Evolutionary conservation across 2,329 filamentous ascomycete genomes (phyloP).

Genomic region (Emmonsiellopsis sp.): DNA sequence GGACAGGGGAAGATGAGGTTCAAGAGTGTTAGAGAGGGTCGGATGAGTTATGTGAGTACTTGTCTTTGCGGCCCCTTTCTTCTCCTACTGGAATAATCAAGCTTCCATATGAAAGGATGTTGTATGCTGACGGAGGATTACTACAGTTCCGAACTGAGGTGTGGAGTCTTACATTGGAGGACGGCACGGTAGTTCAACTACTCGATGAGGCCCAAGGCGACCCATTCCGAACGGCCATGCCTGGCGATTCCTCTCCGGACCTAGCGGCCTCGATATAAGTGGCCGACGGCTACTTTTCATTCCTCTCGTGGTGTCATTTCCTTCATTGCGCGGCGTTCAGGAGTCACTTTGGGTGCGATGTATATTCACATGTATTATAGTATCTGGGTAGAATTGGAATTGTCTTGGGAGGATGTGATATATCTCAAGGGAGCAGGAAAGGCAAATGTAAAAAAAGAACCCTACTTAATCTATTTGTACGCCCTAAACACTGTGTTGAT

Average conservation of each 20-base stretch:
- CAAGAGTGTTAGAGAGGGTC: constrained; percentile 59
- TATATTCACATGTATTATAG: not conserved
- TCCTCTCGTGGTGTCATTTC: not conserved
- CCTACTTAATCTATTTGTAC: not conserved
- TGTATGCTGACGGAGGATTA: constrained; percentile 1
- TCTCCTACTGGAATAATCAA: constrained; percentile 1
- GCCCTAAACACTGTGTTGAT: constrained; percentile 11
- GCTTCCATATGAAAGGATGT: constrained; percentile 24
- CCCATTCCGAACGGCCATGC: constrained; percentile 52
- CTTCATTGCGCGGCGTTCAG: constrained; percentile 2
- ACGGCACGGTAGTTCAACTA: constrained; percentile 62
- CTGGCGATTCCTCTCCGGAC: constrained; percentile 13
- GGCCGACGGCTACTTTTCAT: not conserved
- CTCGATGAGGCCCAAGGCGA: constrained; percentile 60
- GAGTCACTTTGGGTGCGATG: not conserved
- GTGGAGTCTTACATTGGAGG: constrained; percentile 71
- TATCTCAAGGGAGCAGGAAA: not conserved
- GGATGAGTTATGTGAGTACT: constrained; percentile 47
- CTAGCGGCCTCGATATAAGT: not conserved
- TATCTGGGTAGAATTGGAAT: not conserved
- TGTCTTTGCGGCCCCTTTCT: constrained; percentile 6
- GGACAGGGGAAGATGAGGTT: constrained; percentile 68
- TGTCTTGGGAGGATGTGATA: too few relatives aligned
- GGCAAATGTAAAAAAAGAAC: not conserved
- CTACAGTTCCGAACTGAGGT: constrained; percentile 71